These are phyloP conservation scores for Aspergillus fumigatus DNA, from an alignment of 2,329 filamentous ascomycete species.

Conservation along the genomic window DNA sequence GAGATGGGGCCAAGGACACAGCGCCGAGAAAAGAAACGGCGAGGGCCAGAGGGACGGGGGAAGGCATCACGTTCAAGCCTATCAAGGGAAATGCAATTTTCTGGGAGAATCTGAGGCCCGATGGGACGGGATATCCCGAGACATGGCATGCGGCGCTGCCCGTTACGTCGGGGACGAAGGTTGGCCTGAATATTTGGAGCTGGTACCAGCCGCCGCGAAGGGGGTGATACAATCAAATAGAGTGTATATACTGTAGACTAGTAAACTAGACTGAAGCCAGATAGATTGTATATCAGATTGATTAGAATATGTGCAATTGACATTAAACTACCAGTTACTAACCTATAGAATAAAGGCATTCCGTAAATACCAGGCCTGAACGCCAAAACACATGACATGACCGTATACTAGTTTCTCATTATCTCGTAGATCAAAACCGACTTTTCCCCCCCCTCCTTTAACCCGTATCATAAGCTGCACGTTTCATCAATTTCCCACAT, in stretches of 20 bases:
- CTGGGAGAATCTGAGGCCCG: slow-evolving; percentile 56
- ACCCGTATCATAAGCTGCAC: not conserved
- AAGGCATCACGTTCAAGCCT: slow-evolving; percentile 56
- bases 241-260: not conserved
- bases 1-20: not conserved
- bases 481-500: slow-evolving; percentile 16
- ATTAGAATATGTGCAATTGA: not conserved
- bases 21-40: not conserved
- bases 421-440: not conserved
- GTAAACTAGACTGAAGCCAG: not conserved
- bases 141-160: slow-evolving; percentile 60
- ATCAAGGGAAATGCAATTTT: slow-evolving; percentile 57
- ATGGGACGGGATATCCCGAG: slow-evolving; percentile 55
- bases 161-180: slow-evolving; percentile 52
- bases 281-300: not conserved
- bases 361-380: not conserved
- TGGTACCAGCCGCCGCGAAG: slow-evolving; percentile 48
- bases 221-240: slow-evolving; percentile 2
- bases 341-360: not conserved
- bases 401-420: not conserved
- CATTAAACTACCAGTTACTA: not conserved
- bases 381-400: not conserved
- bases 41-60: slow-evolving; percentile 6
- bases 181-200: slow-evolving; percentile 63
- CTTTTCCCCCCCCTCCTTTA: too few species aligned